Evolutionary conservation across 225 moss, liverwort and hornwort genomes (phyloP), one percentile per base, ranked within the genome.

Genomic region (Climacium dendroides): DNA sequence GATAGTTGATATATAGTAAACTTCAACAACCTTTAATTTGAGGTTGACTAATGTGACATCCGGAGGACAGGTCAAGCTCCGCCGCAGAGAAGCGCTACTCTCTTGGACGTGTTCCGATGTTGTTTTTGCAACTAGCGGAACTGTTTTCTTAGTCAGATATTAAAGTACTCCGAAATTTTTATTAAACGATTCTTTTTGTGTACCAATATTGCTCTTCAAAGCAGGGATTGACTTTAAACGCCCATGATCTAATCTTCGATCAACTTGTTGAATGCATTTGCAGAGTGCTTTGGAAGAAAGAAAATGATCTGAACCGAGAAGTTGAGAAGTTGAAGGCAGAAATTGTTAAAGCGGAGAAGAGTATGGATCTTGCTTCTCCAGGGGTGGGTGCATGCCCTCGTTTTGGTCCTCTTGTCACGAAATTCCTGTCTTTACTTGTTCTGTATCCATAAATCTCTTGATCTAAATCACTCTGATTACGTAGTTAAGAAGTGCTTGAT

Each of bases 281-380:
- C 81, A 96, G 96, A 88, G 88, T 89, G 34, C 90, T 96, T 32
- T 97, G 97, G 97, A 96, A 94, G 85, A 95, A 95, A 89, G 96
- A 97, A 76, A 92, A 83, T 84, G 93, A 92, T 32, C 81, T 97
- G 37, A 88, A 89, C 80, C 83, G 85, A 69, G 94, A 97, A 86
- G 81, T 97, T 80, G 94, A 95, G 66, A 96, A 87, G 87, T 91
- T 95, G 70, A 96, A 92, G 89, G 90, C 76, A 76, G 97, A 97
- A 30, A 82, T 93, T 86, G 91, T 90, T 25, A 97, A 97, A 84
- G 93, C 97, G 41, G 95, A 97, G 87, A 97, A 97, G 87, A 95
- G 92, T 89, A 88, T 96, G 90, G 97, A 97, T 87, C 94, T 95
- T 88, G 94, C 96, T 83, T 93, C 96, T 86, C 95, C 97, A 41